Base-by-base conservation (phyloP, 2,329 filamentous ascomycete species). In the Aspergillus latus region DNA sequence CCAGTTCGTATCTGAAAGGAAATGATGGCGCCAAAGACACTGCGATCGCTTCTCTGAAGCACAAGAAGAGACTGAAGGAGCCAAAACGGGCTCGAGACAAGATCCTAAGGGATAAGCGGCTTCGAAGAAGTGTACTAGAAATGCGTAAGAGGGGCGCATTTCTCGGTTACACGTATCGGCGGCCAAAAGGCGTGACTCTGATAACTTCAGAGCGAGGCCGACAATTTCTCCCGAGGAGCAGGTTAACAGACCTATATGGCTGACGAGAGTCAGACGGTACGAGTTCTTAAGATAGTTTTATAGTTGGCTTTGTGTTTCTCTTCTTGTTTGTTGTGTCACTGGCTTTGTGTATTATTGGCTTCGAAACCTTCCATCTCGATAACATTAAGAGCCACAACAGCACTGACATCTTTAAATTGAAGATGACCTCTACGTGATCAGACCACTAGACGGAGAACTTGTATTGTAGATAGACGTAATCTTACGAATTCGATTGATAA, bases 121-220 rank as follows among this genome's bases (percentile, higher is more conserved):
- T 88, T 5, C 87, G 85, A 40, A 81, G 80, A 40, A 78, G 81
- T 13, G 91, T 88, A n/a, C 77, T 97, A 72, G 86, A 90, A 63
- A 82, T 94, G 61, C 84, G 94, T 57, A 96, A 93, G 74, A 83
- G 82, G 69, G 88, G 84, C 28, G 92, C 91, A 0, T 97, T 97
- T 72, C 74, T 95, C 59, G 93, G 93, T 0, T 99, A 99, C 70
- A 90, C 89, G 1, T 97, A 94, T 80, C 83, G 86, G 36, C 73
- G 74, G 43, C 75, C 76, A 2, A 75, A 71, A 51, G 67, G 69
- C 3, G 65, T 74, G 47, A 61, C 64, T 32, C 58, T 72, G 57
- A 59, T 77, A 13, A 65, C 67, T n/a, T 61, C 61, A 28, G 69
- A 74, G 42, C 63, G 70, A 55, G 72, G 72, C 11, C 66, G 70